Percentiles rank a stretch among this genome's conserved stretches.
These are phyloP conservation scores for Phytopythium litorale DNA, from an alignment of 352 stramenopile genomes.

Conservation along the genomic window DNA sequence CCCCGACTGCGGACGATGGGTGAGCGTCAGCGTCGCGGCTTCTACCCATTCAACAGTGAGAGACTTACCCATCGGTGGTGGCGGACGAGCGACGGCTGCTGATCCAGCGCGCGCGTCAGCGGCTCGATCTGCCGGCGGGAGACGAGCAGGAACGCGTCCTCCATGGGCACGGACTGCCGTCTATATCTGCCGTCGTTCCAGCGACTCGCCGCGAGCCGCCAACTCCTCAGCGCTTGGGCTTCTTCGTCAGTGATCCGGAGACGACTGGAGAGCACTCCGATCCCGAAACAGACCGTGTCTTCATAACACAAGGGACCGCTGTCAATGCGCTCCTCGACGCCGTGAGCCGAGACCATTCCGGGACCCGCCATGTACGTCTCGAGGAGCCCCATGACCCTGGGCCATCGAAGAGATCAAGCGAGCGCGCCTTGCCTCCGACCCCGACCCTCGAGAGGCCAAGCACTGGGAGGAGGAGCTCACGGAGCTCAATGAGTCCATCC, in stretches of 20 bases:
- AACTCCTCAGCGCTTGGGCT: neutral
- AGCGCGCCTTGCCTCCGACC: too few species aligned
- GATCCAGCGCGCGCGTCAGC: constrained; percentile 28
- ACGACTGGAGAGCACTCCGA: too few species aligned
- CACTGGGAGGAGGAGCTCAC: too few species aligned
- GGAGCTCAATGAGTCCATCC: too few species aligned
- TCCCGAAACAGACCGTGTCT: too few species aligned
- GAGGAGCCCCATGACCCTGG: too few species aligned
- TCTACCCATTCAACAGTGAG: neutral
- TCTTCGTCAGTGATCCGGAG: neutral
- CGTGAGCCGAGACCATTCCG: too few species aligned
- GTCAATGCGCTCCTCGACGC: too few species aligned
- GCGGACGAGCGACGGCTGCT: constrained; percentile 27
- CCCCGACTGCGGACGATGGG: constrained; percentile 36
- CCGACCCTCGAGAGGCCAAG: too few species aligned
- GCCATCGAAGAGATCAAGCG: too few species aligned
- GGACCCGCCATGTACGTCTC: too few species aligned
- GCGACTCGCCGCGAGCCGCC: neutral
- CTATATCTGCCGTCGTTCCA: constrained; percentile 1
- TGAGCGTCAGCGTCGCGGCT: neutral
- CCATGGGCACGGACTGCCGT: neutral
- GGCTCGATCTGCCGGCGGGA: constrained; percentile 28
- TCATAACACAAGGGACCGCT: neutral
- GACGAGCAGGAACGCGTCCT: constrained; percentile 57
- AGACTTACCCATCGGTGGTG: constrained; percentile 55